These are phyloP conservation scores for Ceratocystis variospora DNA, from an alignment of 2,329 filamentous ascomycete species.

Conservation along the genomic window DNA sequence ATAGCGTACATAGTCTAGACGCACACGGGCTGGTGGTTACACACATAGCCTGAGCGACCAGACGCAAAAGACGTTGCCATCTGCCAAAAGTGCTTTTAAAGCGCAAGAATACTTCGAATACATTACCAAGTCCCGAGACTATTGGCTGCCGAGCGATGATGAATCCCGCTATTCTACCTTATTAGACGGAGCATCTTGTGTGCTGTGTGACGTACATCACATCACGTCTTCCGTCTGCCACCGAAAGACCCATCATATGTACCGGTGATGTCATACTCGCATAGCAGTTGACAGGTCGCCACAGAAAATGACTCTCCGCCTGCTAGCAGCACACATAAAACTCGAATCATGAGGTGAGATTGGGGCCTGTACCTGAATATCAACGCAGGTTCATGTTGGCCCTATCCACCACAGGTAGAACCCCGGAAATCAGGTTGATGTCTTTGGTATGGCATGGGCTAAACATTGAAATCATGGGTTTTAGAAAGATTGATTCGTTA, in stretches of 20 bases:
- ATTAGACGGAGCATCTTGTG: background rate
- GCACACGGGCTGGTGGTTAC: background rate
- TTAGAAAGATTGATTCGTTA: background rate
- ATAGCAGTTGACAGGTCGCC: background rate
- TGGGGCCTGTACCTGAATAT: background rate
- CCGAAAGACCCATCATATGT: background rate
- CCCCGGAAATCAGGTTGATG: background rate
- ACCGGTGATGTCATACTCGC: background rate
- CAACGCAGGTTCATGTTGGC: background rate
- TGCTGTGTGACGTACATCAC: background rate
- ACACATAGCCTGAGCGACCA: background rate
- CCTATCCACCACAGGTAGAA: background rate
- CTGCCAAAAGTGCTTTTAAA: background rate
- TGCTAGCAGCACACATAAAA: background rate
- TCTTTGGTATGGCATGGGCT: background rate
- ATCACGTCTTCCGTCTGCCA: background rate
- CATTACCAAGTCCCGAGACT: background rate
- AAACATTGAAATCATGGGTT: background rate
- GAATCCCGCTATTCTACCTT: background rate
- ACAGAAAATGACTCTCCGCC: background rate
- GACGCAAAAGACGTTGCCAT: background rate
- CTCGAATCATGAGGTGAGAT: background rate
- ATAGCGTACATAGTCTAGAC: background rate
- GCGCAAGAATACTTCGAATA: background rate
- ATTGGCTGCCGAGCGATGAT: background rate